A percentile compares a stretch with the other conserved stretches of the same genome.
Conservation (phyloP, 352 stramenopile species). For the Hyaloperonospora brassicae region DNA sequence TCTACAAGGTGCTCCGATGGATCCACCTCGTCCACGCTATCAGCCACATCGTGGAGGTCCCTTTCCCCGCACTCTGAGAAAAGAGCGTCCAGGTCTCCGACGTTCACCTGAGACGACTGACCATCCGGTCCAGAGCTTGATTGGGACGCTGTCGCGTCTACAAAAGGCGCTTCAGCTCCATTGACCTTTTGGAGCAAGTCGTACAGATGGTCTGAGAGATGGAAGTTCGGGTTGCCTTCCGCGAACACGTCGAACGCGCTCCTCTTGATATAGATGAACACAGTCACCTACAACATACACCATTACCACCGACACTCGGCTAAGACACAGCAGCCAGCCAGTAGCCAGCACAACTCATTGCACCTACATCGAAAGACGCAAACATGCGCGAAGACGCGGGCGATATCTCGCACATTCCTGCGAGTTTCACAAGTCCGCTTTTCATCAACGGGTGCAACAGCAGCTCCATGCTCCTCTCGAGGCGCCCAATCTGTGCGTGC, state of each 20-base stretch:
- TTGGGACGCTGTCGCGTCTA: conserved; percentile 7
- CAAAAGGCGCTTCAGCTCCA: conserved; percentile 7
- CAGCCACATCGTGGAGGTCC: conserved; percentile 13
- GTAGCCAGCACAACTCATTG: background rate
- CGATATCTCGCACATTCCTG: conserved; percentile 37
- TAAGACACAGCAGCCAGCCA: background rate
- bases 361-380: conserved; percentile 47
- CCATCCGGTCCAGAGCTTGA: conserved; percentile 8
- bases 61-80: conserved; percentile 54
- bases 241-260: conserved; percentile 60
- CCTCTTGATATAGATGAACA: conserved; percentile 53
- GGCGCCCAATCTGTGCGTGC: conserved; percentile 41
- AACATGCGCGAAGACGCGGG: conserved; percentile 52
- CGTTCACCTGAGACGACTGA: conserved; percentile 19
- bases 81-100: conserved; percentile 47
- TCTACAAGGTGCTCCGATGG: conserved; percentile 34
- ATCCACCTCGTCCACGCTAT: conserved; percentile 11
- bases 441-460: conserved; percentile 61
- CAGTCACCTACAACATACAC: conserved; percentile 23
- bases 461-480: conserved; percentile 55
- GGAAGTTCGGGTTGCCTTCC: conserved; percentile 47
- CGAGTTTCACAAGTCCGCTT: conserved; percentile 37
- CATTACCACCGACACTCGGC: conserved; percentile 1
- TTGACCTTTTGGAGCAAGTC: conserved; percentile 46
- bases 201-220: conserved; percentile 59